Evolutionary conservation across 805 yeast species (phyloP), one percentile per base, ranked within the genome.

Genomic region (Zygosaccharomyces kombuchaensis): DNA sequence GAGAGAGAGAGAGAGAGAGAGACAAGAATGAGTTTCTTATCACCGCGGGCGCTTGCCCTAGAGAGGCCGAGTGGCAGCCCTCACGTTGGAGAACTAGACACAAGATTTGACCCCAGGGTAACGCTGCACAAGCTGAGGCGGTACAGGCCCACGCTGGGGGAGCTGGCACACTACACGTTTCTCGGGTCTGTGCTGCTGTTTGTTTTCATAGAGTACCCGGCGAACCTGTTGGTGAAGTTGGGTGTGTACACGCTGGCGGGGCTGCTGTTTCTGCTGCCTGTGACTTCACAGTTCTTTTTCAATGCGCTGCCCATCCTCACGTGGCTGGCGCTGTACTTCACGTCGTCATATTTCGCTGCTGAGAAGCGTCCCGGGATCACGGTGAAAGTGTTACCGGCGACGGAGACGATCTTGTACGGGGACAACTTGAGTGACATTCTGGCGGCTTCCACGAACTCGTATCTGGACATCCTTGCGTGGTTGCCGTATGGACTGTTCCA

Each of bases 401-500:
- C 89, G 69, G 98, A 90, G 65, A 87, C 96, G 34, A 84, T 90
- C 45, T 70, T 91, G 48, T 90, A 88, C 60, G 97, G 97, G 42
- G 96, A 90, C 58, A 86, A 91, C 66, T 73, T 91, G 57, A 81
- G 90, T 43, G 86, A 84, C 56, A 81, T 90, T 19, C 74, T 89
- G 57, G 93, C 96, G 1, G 78, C 90, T 5, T 72, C 81, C 12
- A 81, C 84, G 13, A 77, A 74, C 50, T 64, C 84, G 2, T 56
- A 80, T 6, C 69, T 87, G 45, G 98, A 90, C 62, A 71, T 90
- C n/a, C 56, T 87, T 40, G 96, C 97, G 3, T 90, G 96, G 96
- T 67, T 91, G 32, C 98, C 99, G 1, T 91, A 91, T 62, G 99
- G 99, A 2, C 62, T 93, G 10, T 72, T 87, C 47, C 99, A 91